A percentile compares a stretch with the other conserved stretches of the same genome.
These are phyloP conservation scores for Aspergillus floridensis DNA, from an alignment of 2,329 filamentous ascomycete genomes.

Conservation along the genomic window DNA sequence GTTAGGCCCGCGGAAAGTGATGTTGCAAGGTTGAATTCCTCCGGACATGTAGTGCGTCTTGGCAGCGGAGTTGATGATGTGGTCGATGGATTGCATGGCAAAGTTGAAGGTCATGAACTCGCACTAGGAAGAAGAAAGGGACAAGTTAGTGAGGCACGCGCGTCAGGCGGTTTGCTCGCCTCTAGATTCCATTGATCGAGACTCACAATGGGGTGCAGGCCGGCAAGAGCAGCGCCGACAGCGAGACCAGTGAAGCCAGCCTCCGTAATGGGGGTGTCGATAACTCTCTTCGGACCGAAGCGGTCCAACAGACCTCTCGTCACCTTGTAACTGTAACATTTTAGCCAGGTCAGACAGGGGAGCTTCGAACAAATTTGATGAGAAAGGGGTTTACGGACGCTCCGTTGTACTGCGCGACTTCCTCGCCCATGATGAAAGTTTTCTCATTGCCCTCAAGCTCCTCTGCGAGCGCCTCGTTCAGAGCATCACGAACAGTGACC, in stretches of 20 bases:
- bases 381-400: slow-evolving; percentile 54
- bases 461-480: slow-evolving; percentile 97
- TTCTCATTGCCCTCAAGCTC: slow-evolving; percentile 93
- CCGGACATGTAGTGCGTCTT: slow-evolving; percentile 99
- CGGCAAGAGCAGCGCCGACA: slow-evolving; percentile 90
- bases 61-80: slow-evolving; percentile 97
- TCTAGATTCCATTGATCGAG: background rate
- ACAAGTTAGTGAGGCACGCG: background rate
- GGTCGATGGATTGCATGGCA: slow-evolving; percentile 99
- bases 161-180: background rate
- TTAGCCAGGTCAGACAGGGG: slow-evolving; percentile 37
- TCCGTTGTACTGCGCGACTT: slow-evolving; percentile 99
- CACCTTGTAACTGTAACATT: slow-evolving; percentile 75
- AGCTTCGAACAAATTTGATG: background rate
- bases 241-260: slow-evolving; percentile 92
- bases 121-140: slow-evolving; percentile 56
- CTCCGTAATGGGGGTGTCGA: slow-evolving; percentile 98
- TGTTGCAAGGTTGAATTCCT: slow-evolving; percentile 98
- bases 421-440: slow-evolving; percentile 94
- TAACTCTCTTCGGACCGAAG: slow-evolving; percentile 95
- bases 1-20: slow-evolving; percentile 99
- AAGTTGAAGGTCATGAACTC: slow-evolving; percentile 99
- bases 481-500: slow-evolving; percentile 92
- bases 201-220: slow-evolving; percentile 88
- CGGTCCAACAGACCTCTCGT: slow-evolving; percentile 96